Evolutionary conservation across 345 rosid species (phyloP).

Genomic region (Acer campestre): DNA sequence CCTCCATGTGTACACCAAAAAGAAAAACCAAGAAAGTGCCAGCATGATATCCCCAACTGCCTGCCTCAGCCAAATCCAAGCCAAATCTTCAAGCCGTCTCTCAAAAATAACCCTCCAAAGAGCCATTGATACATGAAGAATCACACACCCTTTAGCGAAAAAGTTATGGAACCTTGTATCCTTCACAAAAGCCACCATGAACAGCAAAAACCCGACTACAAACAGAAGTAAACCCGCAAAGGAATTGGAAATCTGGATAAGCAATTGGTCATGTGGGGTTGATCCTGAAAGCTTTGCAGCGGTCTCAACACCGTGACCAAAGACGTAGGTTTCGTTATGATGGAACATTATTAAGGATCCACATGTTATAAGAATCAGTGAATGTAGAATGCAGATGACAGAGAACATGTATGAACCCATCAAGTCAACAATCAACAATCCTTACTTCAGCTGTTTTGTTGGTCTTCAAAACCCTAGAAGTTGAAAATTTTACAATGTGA

Average conservation of each 20-base stretch:
- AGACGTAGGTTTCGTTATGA: constrained; percentile 33
- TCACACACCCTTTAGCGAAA: constrained; percentile 44
- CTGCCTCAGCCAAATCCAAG: constrained; percentile 49
- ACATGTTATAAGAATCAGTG: constrained; percentile 30
- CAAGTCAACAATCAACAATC: not conserved
- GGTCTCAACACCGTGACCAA: constrained; percentile 40
- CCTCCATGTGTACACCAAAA: constrained; percentile 38
- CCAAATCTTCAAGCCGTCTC: constrained; percentile 47
- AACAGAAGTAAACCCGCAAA: constrained; percentile 47
- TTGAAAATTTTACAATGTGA: not conserved
- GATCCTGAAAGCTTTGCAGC: constrained; percentile 41
- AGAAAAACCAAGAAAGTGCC: constrained; percentile 49
- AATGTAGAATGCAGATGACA: constrained; percentile 42
- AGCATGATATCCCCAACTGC: constrained; percentile 37
- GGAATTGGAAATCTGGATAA: constrained; percentile 45
- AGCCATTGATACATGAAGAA: constrained; percentile 43
- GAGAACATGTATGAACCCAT: constrained; percentile 39
- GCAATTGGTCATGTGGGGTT: constrained; percentile 41
- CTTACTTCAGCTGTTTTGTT: not conserved
- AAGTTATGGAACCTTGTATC: constrained; percentile 39
- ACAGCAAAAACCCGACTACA: constrained; percentile 35
- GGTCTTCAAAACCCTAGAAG: not conserved
- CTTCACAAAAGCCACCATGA: constrained; percentile 47
- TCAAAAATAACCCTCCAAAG: constrained; percentile 45
- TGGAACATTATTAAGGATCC: constrained; percentile 46